Percentiles rank a stretch among this genome's conserved stretches.
Conservation (phyloP, 2,329 filamentous ascomycete genomes). For the Cyphellophora attinorum region DNA sequence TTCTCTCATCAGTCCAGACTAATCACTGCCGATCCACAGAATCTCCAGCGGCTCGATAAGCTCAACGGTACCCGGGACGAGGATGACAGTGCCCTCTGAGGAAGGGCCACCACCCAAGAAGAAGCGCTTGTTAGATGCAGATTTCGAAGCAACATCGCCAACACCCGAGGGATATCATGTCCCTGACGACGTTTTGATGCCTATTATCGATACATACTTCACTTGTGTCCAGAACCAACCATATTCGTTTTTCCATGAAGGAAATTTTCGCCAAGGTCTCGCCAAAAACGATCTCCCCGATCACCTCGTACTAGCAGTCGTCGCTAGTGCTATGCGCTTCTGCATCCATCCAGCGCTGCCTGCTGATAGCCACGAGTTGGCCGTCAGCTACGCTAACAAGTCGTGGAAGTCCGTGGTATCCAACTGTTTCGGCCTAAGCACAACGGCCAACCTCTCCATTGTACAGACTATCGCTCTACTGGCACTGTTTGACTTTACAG, state of each 20-base stretch:
- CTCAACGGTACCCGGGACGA: too few species aligned
- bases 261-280: conserved; percentile 22
- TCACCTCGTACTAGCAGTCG: conserved; percentile 24
- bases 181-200: too few species aligned
- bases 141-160: too few species aligned
- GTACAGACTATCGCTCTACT: conserved; percentile 29
- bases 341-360: conserved; percentile 22
- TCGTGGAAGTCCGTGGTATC: conserved; percentile 27
- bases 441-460: conserved; percentile 23
- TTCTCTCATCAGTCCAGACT: too few species aligned
- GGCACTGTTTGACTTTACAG: conserved; percentile 28
- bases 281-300: conserved; percentile 18
- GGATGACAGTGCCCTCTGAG: too few species aligned
- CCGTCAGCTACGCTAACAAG: conserved; percentile 21
- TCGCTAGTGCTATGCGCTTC: conserved; percentile 24
- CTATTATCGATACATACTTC: conserved; percentile 24
- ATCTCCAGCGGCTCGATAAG: too few species aligned
- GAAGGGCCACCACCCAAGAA: too few species aligned
- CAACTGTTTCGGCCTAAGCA: conserved; percentile 23
- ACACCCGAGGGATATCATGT: too few species aligned
- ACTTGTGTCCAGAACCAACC: conserved; percentile 27
- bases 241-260: conserved; percentile 29
- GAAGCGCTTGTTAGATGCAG: too few species aligned
- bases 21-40: too few species aligned
- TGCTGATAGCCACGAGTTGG: conserved; percentile 18